Percentiles rank a stretch among this genome's conserved stretches.
These are phyloP conservation scores for Rhodofomes roseus DNA, from an alignment of 1,284 basidiomycete genomes.

Conservation along the genomic window DNA sequence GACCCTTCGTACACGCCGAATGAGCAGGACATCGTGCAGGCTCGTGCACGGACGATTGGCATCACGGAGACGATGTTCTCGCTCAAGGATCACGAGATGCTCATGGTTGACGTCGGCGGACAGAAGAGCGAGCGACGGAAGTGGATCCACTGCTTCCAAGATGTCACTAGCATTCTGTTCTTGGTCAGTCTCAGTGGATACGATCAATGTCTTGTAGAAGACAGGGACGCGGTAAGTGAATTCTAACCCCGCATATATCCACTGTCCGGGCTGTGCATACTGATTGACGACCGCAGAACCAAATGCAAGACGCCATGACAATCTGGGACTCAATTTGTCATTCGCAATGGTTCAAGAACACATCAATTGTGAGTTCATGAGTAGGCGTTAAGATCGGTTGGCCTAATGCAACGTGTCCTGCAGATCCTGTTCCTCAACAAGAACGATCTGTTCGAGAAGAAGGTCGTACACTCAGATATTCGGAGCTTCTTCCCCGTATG, in stretches of 20 bases:
- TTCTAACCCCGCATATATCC: not conserved
- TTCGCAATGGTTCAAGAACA: conserved; percentile 90
- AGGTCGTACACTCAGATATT: conserved; percentile 80
- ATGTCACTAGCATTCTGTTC: conserved; percentile 86
- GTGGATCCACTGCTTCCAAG: conserved; percentile 86
- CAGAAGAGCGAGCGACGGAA: conserved; percentile 89
- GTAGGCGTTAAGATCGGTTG: not conserved
- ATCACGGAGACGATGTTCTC: conserved; percentile 92
- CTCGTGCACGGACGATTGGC: conserved; percentile 85
- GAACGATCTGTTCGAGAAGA: conserved; percentile 84
- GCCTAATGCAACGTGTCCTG: conserved; percentile 3
- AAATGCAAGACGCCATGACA: conserved; percentile 95
- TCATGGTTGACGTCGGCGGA: conserved; percentile 90
- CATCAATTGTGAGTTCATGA: conserved; percentile 69
- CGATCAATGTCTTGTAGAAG: conserved; percentile 92
- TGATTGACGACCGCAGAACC: conserved; percentile 54
- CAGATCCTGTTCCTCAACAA: conserved; percentile 92
- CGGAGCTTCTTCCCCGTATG: conserved; percentile 81
- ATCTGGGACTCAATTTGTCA: conserved; percentile 95
- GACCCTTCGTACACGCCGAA: conserved; percentile 66
- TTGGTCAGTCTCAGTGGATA: conserved; percentile 85
- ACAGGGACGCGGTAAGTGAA: conserved; percentile 76
- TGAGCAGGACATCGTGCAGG: conserved; percentile 83
- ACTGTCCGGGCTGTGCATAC: not conserved
- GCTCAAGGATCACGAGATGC: conserved; percentile 69